phyloP scores from a whole-genome alignment of 345 rosid genomes.

The Triadica sebifera region DNA sequence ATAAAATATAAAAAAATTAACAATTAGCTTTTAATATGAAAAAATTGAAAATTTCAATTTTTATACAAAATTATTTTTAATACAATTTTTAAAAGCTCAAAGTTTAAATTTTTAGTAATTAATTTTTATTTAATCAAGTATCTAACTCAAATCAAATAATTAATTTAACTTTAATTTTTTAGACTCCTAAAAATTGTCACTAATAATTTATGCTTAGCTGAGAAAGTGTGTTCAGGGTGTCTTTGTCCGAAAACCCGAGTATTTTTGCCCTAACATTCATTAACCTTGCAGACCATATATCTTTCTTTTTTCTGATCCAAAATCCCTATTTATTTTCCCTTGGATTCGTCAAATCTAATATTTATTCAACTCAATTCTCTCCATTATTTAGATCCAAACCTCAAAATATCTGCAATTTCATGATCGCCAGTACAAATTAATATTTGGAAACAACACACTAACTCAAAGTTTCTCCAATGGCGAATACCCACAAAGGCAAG shows the following conservation, averaged over 20 bases:
- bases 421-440: not conserved
- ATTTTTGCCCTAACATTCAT: conserved; percentile 15
- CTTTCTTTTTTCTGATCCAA: conserved; percentile 12
- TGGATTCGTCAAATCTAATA: conserved; percentile 33
- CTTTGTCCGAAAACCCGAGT: not conserved
- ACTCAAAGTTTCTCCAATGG: conserved; percentile 42
- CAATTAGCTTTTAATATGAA: too few species aligned
- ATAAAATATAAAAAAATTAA: too few species aligned
- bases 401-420: conserved; percentile 16
- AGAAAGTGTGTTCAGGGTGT: not conserved
- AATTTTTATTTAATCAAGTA: too few species aligned
- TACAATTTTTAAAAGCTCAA: too few species aligned
- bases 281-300: not conserved
- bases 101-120: too few species aligned
- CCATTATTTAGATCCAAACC: conserved; percentile 33
- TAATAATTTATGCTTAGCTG: not conserved
- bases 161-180: too few species aligned
- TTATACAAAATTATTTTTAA: too few species aligned
- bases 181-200: too few species aligned
- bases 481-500: conserved; percentile 54
- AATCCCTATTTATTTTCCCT: not conserved
- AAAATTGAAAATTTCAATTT: too few species aligned
- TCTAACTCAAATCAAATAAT: too few species aligned
- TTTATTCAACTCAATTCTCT: conserved; percentile 36
- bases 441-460: conserved; percentile 33